Conservation (phyloP, 768 basidiomycete species). For the Agaricus sinodeliciosus region DNA sequence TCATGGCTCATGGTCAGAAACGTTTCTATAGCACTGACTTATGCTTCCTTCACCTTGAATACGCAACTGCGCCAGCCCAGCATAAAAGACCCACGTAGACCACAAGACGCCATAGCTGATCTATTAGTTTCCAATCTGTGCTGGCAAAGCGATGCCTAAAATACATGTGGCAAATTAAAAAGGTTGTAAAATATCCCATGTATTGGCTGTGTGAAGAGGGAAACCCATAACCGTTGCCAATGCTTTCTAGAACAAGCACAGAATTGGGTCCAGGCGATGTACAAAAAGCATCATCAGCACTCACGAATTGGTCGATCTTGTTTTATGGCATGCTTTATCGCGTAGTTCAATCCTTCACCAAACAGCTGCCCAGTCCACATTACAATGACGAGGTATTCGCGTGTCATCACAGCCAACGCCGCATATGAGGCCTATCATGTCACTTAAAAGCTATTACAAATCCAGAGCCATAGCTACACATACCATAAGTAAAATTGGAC, state of each 20-base stretch:
- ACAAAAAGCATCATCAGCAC: slow-evolving; percentile 16
- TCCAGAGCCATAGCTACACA: slow-evolving; percentile 6
- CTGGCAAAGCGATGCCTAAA: slow-evolving; percentile 60
- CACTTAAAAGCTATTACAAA: not conserved
- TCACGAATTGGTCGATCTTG: slow-evolving; percentile 63
- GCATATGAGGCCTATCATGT: slow-evolving; percentile 66
- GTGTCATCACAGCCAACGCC: slow-evolving; percentile 63
- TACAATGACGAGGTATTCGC: slow-evolving; percentile 71
- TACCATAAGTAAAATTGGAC: slow-evolving; percentile 71
- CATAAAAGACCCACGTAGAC: slow-evolving; percentile 44
- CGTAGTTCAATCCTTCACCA: slow-evolving; percentile 64
- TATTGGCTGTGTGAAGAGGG: slow-evolving; percentile 88
- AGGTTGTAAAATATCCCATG: slow-evolving; percentile 83
- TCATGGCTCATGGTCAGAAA: not conserved
- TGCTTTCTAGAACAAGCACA: slow-evolving; percentile 31
- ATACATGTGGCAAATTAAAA: slow-evolving; percentile 66
- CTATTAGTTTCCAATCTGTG: slow-evolving; percentile 44
- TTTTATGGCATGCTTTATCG: slow-evolving; percentile 61
- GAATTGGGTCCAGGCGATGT: not conserved
- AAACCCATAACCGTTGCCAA: slow-evolving; percentile 76
- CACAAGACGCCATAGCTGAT: slow-evolving; percentile 37
- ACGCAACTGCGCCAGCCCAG: slow-evolving; percentile 67
- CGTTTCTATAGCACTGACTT: not conserved
- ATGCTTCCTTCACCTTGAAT: slow-evolving; percentile 53
- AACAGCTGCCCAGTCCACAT: slow-evolving; percentile 81